phyloP scores from a whole-genome alignment of 495 filamentous ascomycete species.

The Xylaria castorea region DNA sequence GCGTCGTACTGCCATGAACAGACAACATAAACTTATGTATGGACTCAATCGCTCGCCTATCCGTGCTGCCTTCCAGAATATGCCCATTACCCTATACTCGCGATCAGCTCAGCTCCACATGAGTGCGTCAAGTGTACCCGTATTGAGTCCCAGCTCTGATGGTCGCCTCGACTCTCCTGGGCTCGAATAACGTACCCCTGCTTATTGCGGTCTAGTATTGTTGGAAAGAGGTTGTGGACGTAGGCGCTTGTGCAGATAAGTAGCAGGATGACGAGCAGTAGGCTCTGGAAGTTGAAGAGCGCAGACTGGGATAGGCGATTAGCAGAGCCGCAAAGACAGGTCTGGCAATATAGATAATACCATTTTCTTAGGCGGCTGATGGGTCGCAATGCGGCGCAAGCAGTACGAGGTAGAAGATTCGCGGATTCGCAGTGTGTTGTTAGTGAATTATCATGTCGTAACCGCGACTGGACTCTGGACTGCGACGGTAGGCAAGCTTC shows the following conservation, averaged over 20 bases:
- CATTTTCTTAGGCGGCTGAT: slow-evolving; percentile 3
- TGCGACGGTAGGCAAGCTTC: slow-evolving; percentile 10
- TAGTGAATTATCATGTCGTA: slow-evolving; percentile 8
- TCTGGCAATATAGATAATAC: background rate
- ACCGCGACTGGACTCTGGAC: background rate
- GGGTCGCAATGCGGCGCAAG: background rate
- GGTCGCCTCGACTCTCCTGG: background rate
- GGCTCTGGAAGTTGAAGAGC: slow-evolving; percentile 96
- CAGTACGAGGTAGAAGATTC: background rate
- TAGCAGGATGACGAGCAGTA: slow-evolving; percentile 91
- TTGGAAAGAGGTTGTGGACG: slow-evolving; percentile 86
- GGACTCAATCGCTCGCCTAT: slow-evolving; percentile 94
- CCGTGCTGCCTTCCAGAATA: slow-evolving; percentile 97
- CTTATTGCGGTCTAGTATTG: slow-evolving; percentile 92
- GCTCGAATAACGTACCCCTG: slow-evolving; percentile 67
- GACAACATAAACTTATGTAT: slow-evolving; percentile 93
- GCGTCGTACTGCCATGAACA: slow-evolving; percentile 82
- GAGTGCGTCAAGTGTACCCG: background rate
- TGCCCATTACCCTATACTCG: slow-evolving; percentile 71
- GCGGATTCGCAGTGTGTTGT: background rate
- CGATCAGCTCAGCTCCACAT: slow-evolving; percentile 12
- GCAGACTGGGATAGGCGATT: slow-evolving; percentile 69
- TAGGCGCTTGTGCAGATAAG: slow-evolving; percentile 95
- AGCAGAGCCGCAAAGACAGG: slow-evolving; percentile 29
- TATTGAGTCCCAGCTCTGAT: background rate